These are phyloP conservation scores for Bryum argenteum DNA, from an alignment of 225 moss, liverwort and hornwort genomes.

Conservation along the genomic window DNA sequence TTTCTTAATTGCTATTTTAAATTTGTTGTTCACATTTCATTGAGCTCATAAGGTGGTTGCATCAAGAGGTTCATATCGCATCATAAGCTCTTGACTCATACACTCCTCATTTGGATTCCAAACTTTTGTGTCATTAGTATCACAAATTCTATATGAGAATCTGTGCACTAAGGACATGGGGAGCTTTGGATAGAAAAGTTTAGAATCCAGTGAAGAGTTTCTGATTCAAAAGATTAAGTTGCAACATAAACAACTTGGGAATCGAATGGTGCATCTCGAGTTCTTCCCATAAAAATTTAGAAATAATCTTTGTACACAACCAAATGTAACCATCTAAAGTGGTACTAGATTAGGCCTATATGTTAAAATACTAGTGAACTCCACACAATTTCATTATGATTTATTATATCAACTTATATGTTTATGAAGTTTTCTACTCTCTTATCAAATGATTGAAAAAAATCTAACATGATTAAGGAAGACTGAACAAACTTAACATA, in stretches of 20 bases:
- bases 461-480: too few relatives aligned
- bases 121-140: conserved; percentile 4
- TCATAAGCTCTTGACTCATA: conserved; percentile 27
- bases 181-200: not conserved
- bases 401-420: too few relatives aligned
- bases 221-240: conserved; percentile 26
- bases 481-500: too few relatives aligned
- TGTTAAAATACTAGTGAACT: not conserved
- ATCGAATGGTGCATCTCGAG: not conserved
- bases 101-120: conserved; percentile 38
- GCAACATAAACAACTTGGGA: conserved; percentile 16
- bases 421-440: not conserved
- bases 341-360: not conserved
- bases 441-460: too few relatives aligned
- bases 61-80: conserved; percentile 19
- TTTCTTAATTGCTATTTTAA: not conserved
- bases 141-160: not conserved
- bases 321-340: not conserved
- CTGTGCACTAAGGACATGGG: not conserved
- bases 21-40: not conserved
- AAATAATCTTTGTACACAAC: too few relatives aligned
- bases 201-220: conserved; percentile 39
- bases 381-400: too few relatives aligned
- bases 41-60: not conserved
- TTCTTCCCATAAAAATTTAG: not conserved